phyloP scores from a whole-genome alignment of 148 eudicot species.

The Amaranthus hypochondriacus region DNA sequence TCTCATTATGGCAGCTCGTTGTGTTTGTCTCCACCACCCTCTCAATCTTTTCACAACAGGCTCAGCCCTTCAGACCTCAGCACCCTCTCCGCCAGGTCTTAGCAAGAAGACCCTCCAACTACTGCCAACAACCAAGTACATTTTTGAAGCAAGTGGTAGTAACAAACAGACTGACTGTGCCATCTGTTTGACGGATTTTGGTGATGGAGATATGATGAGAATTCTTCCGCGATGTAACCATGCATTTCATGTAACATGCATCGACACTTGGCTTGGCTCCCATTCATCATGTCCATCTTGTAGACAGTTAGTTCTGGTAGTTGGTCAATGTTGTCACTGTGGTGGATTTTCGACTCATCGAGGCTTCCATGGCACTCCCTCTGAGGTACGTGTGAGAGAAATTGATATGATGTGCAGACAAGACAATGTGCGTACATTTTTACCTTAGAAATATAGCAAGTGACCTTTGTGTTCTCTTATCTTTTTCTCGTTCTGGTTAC shows the following conservation, averaged over 20 bases:
- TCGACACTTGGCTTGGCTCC: conserved; percentile 60
- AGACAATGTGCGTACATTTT: conserved; percentile 32
- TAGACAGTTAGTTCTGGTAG: conserved; percentile 44
- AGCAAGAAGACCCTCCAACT: conserved; percentile 41
- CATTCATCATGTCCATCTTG: conserved; percentile 78
- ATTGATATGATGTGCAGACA: conserved; percentile 22
- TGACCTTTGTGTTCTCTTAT: background rate
- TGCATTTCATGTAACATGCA: conserved; percentile 53
- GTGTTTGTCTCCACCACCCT: conserved; percentile 40
- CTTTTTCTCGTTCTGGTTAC: background rate
- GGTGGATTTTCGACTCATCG: conserved; percentile 34
- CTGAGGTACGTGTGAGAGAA: conserved; percentile 21
- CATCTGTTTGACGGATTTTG: conserved; percentile 54
- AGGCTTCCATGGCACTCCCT: conserved; percentile 14
- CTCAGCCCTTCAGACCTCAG: conserved; percentile 11
- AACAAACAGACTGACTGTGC: conserved; percentile 43
- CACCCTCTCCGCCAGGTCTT: conserved; percentile 51
- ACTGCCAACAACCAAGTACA: conserved; percentile 44
- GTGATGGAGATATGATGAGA: conserved; percentile 50
- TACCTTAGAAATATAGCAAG: conserved; percentile 22
- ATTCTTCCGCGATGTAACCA: conserved; percentile 59
- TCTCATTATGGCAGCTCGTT: conserved; percentile 49
- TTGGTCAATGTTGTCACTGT: conserved; percentile 40
- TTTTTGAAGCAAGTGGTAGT: conserved; percentile 20
- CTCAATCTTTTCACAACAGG: conserved; percentile 3